Conservation (phyloP, 75 land plant genomes). For the Pinus taeda region DNA sequence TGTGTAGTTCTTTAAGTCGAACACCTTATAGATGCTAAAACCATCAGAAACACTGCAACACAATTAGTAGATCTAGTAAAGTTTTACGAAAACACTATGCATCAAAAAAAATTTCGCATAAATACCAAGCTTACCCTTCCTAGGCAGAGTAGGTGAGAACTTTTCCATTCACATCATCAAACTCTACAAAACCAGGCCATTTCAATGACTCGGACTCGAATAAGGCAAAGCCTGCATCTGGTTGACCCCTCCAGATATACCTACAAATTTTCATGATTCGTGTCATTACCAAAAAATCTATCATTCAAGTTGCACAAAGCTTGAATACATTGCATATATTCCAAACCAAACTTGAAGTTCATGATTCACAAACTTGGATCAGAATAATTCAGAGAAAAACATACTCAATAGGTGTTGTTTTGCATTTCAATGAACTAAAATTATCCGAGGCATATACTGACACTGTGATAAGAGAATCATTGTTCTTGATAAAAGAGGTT, state of each 20-base stretch:
- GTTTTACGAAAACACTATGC: background rate
- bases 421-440: slow-evolving; percentile 57
- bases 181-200: slow-evolving; percentile 99
- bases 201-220: slow-evolving; percentile 92
- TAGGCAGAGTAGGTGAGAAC: slow-evolving; percentile 97
- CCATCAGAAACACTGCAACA: background rate
- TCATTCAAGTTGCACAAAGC: no score
- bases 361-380: background rate
- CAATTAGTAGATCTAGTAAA: background rate
- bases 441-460: slow-evolving; percentile 98
- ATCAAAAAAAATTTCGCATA: background rate
- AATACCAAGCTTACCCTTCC: slow-evolving; percentile 60
- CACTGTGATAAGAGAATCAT: slow-evolving; percentile 96
- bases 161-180: slow-evolving; percentile 99
- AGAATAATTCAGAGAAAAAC: slow-evolving; percentile 6
- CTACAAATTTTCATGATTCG: slow-evolving; percentile 21
- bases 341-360: background rate
- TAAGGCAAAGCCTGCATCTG: slow-evolving; percentile 91
- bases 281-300: no score
- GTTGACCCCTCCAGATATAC: slow-evolving; percentile 83
- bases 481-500: slow-evolving; percentile 96
- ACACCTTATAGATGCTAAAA: slow-evolving; percentile 49
- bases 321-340: no score
- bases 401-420: slow-evolving; percentile 66
- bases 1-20: slow-evolving; percentile 76